These are phyloP conservation scores for Phytophthora kernoviae DNA, from an alignment of 352 stramenopile species.

Conservation along the genomic window DNA sequence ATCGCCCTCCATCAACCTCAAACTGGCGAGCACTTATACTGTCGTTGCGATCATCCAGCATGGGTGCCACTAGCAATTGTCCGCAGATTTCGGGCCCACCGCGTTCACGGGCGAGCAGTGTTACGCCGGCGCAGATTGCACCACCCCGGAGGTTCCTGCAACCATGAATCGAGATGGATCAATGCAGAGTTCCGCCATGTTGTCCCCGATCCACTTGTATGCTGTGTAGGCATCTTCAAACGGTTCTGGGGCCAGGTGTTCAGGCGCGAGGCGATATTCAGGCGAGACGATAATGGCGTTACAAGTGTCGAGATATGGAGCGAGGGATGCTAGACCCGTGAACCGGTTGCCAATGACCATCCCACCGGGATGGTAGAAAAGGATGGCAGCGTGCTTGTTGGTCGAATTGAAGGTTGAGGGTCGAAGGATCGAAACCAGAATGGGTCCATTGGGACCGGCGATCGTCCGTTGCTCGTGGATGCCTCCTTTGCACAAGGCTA, in stretches of 20 bases:
- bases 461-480: slow-evolving; percentile 20
- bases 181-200: slow-evolving; percentile 17
- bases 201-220: slow-evolving; percentile 19
- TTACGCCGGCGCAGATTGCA: slow-evolving; percentile 26
- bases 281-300: slow-evolving; percentile 28
- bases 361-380: slow-evolving; percentile 34
- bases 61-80: slow-evolving; percentile 25
- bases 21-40: slow-evolving; percentile 30
- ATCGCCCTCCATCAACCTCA: slow-evolving; percentile 21
- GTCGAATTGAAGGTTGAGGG: slow-evolving; percentile 11
- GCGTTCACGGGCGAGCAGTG: slow-evolving; percentile 19
- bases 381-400: slow-evolving; percentile 27
- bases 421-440: slow-evolving; percentile 26
- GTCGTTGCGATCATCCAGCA: slow-evolving; percentile 25
- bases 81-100: slow-evolving; percentile 22
- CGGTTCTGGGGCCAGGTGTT: slow-evolving; percentile 21
- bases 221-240: slow-evolving; percentile 25
- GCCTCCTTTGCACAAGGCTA: slow-evolving; percentile 5
- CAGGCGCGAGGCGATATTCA: slow-evolving; percentile 33
- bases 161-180: slow-evolving; percentile 21
- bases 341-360: slow-evolving; percentile 36
- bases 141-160: slow-evolving; percentile 27
- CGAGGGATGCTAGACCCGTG: slow-evolving; percentile 16
- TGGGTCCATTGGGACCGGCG: slow-evolving; percentile 19
- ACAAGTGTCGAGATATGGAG: slow-evolving; percentile 21